Evolutionary conservation across 139 green algal species (phyloP), one percentile per base, ranked within the genome.

Genomic region (Chlorella ohadii): DNA sequence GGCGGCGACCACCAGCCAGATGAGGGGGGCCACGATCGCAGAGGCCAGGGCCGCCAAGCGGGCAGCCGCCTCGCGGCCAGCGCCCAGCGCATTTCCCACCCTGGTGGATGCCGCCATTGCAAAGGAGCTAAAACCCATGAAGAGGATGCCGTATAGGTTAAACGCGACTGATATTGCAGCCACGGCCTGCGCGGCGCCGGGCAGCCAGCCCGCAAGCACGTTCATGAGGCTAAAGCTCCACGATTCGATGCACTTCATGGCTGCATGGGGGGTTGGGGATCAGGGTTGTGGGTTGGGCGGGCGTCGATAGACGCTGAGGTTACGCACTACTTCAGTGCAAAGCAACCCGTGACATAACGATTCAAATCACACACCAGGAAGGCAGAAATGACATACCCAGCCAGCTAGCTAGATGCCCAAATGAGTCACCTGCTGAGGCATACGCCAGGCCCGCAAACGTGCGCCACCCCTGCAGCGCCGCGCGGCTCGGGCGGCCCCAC

Each of bases 31-130:
- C 4, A 82, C 36, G 2, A 87, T 34, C 0, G 77, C 28, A 9
- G 84, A 78, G 0, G 86, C 66, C 2, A 87, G 31, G 0, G 84
- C 81, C 6, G 87, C 85, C 34, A 88, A 82, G 7, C 79, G 82
- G 0, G 89, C 87, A 0, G 13, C 34, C 11, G 31, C n/a, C 11
- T 85, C 73, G 44, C 44, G 57, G 73, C 86, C 86, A 28, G 88
- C 84, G 1, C 90, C 90, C 55, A 93, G 84, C 20, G 71, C 71
- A 66, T 91, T 91, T 68, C 90, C 90, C 25, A 93, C 86, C 59
- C 88, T 77, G 22, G 70, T 80, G 44, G 66, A 81, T 27, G 82
- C 75, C 15, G 86, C 75, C 66, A 89, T 82, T 33, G 39, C 74
- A 55, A 89, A 82, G 25, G 85, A 82, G 28, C 51, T 55, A 77